Evolutionary conservation across 1,284 basidiomycete species (phyloP).

Genomic region (Apiotrichum domesticum): DNA sequence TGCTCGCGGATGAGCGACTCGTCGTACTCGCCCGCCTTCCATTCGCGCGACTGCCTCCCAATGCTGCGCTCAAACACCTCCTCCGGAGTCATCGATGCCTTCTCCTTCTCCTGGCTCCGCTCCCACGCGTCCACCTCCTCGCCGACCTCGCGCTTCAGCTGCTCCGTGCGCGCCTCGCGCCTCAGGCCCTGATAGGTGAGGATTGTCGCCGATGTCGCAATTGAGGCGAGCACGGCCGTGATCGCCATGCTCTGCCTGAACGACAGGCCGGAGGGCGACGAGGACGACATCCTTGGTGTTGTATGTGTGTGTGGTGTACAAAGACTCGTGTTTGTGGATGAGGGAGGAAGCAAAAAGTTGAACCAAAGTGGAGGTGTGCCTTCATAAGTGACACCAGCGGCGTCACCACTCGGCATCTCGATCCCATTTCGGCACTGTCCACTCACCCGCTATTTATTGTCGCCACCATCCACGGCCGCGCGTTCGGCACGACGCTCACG

Average conservation of each 20-base stretch:
- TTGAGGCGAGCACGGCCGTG: constrained; percentile 36
- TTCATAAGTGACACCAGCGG: not conserved
- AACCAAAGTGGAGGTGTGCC: not conserved
- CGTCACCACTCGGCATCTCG: not conserved
- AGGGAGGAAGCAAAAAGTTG: not conserved
- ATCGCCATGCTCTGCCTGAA: constrained; percentile 34
- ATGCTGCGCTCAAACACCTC: constrained; percentile 9
- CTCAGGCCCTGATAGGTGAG: constrained; percentile 44
- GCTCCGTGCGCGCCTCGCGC: constrained; percentile 39
- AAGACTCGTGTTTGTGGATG: not conserved
- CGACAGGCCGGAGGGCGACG: constrained; percentile 10
- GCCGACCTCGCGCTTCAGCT: constrained; percentile 43
- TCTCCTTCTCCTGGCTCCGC: constrained; percentile 4
- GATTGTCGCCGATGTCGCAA: constrained; percentile 40
- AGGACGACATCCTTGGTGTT: not conserved
- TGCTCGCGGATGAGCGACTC: constrained; percentile 69
- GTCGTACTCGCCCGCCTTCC: constrained; percentile 53
- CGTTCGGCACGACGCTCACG: not conserved
- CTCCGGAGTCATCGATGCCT: not conserved
- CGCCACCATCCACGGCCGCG: too few relatives aligned
- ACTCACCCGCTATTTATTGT: not conserved
- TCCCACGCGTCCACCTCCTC: constrained; percentile 45
- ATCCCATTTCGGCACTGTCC: not conserved
- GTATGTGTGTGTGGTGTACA: not conserved
- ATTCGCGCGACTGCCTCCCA: constrained; percentile 19